Percentiles rank a stretch among this genome's conserved stretches.
phyloP scores from a whole-genome alignment of 2,329 filamentous ascomycete species.

The Trichoderma sp. region DNA sequence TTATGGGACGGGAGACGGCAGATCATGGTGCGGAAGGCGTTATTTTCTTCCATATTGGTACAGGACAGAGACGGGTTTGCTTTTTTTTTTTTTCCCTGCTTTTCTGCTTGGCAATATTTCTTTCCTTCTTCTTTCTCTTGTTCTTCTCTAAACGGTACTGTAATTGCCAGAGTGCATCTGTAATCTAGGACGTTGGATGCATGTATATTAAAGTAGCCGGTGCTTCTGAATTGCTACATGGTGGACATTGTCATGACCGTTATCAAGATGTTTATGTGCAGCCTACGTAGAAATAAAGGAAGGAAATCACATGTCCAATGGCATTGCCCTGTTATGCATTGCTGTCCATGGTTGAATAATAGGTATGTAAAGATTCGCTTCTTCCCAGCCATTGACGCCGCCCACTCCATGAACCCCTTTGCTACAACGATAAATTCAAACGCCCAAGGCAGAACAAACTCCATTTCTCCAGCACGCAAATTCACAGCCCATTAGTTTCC shows the following conservation, averaged over 20 bases:
- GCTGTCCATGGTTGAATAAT: neutral
- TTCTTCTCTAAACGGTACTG: neutral
- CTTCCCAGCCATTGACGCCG: constrained; percentile 1
- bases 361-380: neutral
- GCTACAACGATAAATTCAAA: neutral
- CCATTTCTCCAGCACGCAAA: neutral
- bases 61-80: neutral
- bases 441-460: neutral
- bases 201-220: neutral
- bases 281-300: neutral
- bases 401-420: neutral
- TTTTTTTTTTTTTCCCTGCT: neutral
- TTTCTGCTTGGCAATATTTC: neutral
- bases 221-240: neutral
- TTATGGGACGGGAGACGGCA: neutral
- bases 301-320: neutral
- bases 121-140: neutral
- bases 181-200: constrained; percentile 1
- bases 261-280: neutral
- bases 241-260: neutral
- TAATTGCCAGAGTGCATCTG: neutral
- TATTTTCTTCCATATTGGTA: neutral
- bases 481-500: neutral
- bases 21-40: neutral
- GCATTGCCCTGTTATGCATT: neutral